These are phyloP conservation scores for Lactifluus pinguis DNA, from an alignment of 768 basidiomycete genomes.

Conservation along the genomic window DNA sequence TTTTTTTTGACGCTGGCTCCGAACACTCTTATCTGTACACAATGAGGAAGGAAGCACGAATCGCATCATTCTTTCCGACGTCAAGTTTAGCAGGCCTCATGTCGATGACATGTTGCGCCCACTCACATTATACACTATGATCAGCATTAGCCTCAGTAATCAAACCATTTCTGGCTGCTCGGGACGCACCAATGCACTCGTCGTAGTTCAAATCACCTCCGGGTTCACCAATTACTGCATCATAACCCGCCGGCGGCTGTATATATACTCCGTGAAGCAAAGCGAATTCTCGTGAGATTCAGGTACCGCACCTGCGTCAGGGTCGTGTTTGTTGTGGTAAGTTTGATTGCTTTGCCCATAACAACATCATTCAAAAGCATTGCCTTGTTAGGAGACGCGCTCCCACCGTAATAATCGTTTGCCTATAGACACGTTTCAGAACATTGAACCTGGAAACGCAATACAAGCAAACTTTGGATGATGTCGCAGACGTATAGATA, in stretches of 20 bases:
- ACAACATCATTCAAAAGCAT: constrained; percentile 24
- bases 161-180: background rate
- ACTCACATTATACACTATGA: constrained; percentile 20
- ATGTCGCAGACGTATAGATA: constrained; percentile 25
- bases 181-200: constrained; percentile 22
- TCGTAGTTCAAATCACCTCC: constrained; percentile 25
- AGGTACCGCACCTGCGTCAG: constrained; percentile 18
- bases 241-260: constrained; percentile 22
- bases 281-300: background rate
- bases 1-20: background rate
- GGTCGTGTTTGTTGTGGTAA: constrained; percentile 1
- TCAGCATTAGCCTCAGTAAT: background rate
- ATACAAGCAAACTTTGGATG: constrained; percentile 20
- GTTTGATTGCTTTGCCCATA: constrained; percentile 19
- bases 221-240: constrained; percentile 23
- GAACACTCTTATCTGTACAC: constrained; percentile 8
- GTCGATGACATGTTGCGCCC: background rate
- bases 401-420: constrained; percentile 19
- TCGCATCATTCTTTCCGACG: constrained; percentile 21
- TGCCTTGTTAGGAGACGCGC: constrained; percentile 15
- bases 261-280: background rate
- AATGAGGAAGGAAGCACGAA: constrained; percentile 21
- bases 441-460: background rate
- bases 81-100: background rate
- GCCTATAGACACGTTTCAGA: constrained; percentile 13